Evolutionary conservation across 2,329 filamentous ascomycete genomes (phyloP).

Genomic region (Arthrobotrys pseudoclavata): DNA sequence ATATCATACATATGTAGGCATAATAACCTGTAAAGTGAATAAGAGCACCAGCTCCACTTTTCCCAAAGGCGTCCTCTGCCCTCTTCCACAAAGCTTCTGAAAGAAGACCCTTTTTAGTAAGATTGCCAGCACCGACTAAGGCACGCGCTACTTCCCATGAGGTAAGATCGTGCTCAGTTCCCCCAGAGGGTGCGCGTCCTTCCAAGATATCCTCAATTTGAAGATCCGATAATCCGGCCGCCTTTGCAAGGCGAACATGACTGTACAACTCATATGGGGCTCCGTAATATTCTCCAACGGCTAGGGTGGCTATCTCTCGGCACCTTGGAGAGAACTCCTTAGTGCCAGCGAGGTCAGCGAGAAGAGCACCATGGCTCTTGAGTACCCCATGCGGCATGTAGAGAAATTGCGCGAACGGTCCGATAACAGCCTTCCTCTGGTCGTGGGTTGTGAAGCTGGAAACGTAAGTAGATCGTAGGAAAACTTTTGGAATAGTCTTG

Average conservation of each 20-base stretch:
- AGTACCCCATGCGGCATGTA: constrained; percentile 22
- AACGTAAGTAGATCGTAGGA: not conserved
- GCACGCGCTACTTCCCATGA: constrained; percentile 27
- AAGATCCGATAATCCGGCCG: constrained; percentile 8
- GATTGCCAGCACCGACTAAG: not conserved
- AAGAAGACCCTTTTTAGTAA: not conserved
- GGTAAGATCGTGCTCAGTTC: constrained; percentile 7
- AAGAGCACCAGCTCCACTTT: constrained; percentile 17
- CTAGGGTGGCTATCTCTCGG: constrained; percentile 33
- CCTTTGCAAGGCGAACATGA: constrained; percentile 13
- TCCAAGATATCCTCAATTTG: constrained; percentile 37
- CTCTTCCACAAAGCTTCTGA: constrained; percentile 15
- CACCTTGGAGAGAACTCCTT: constrained; percentile 8
- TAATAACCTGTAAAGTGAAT: constrained; percentile 30
- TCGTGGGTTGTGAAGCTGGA: constrained; percentile 41
- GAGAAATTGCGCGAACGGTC: constrained; percentile 38
- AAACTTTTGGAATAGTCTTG: too few relatives aligned
- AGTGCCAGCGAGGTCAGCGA: not conserved
- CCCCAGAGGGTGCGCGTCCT: not conserved
- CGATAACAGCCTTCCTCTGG: constrained; percentile 17
- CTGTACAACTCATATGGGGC: constrained; percentile 32
- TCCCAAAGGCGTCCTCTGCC: constrained; percentile 21
- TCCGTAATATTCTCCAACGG: constrained; percentile 11
- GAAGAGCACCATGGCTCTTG: not conserved
- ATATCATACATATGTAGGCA: constrained; percentile 19